A percentile compares a stretch with the other conserved stretches of the same genome.
phyloP scores from a whole-genome alignment of 495 filamentous ascomycete genomes.

The Aspergillus incahuasiensis region DNA sequence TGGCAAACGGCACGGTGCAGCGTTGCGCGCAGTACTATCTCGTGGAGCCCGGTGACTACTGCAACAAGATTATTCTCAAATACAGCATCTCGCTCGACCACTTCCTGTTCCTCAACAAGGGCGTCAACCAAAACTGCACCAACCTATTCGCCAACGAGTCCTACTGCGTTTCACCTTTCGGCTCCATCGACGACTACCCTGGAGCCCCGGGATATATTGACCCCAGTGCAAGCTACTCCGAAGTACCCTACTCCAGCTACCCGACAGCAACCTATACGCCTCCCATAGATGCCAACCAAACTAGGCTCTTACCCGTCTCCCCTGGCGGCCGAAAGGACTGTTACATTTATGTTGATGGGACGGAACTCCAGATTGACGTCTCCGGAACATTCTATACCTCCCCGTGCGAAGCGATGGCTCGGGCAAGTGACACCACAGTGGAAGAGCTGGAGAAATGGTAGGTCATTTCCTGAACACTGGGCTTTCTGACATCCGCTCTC shows the following conservation, averaged over 20 bases:
- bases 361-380: conserved; percentile 4
- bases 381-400: conserved; percentile 1
- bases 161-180: conserved; percentile 5
- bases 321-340: conserved; percentile 7
- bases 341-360: neutral
- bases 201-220: conserved; percentile 2
- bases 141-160: neutral
- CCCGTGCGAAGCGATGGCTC: neutral
- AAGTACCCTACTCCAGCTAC: neutral
- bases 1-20: neutral
- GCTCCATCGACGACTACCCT: conserved; percentile 14
- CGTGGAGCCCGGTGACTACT: neutral
- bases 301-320: neutral
- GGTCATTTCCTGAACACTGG: no score
- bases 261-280: conserved; percentile 1
- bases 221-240: neutral
- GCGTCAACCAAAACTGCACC: conserved; percentile 7
- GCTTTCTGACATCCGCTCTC: no score
- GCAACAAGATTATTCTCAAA: neutral
- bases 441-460: no score
- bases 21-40: neutral
- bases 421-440: neutral
- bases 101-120: conserved; percentile 2
- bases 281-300: neutral
- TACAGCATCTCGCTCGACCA: neutral